These are phyloP conservation scores for Knufia fluminis DNA, from an alignment of 2,329 filamentous ascomycete genomes.

Conservation along the genomic window DNA sequence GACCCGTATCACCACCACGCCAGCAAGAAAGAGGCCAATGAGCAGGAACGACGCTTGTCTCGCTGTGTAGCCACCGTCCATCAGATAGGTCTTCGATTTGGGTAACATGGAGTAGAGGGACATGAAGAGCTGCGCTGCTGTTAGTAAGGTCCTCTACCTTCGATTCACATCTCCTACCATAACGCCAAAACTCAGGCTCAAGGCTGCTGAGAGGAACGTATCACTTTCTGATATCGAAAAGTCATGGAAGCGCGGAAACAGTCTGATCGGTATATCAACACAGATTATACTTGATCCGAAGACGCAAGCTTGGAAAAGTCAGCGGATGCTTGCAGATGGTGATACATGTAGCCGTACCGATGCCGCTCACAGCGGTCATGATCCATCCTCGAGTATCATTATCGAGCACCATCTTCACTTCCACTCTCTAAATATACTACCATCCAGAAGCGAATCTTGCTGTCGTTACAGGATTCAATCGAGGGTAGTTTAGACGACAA, in stretches of 20 bases:
- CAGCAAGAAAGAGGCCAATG: slow-evolving; percentile 39
- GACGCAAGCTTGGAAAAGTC: slow-evolving; percentile 41
- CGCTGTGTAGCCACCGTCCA: slow-evolving; percentile 56
- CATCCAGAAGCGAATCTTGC: neutral
- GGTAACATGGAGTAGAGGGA: slow-evolving; percentile 89
- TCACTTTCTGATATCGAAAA: slow-evolving; percentile 89
- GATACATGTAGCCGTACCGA: slow-evolving; percentile 42
- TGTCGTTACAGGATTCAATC: neutral
- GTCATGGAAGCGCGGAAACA: slow-evolving; percentile 61
- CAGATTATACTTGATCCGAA: slow-evolving; percentile 77
- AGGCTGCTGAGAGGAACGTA: slow-evolving; percentile 72
- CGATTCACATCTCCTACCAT: slow-evolving; percentile 56
- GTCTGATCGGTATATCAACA: slow-evolving; percentile 66
- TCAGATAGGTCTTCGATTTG: slow-evolving; percentile 69
- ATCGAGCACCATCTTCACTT: slow-evolving; percentile 42
- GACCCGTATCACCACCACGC: slow-evolving; percentile 38
- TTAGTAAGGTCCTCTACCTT: neutral
- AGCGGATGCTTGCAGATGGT: slow-evolving; percentile 4
- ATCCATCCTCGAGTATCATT: slow-evolving; percentile 93
- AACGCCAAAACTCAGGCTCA: slow-evolving; percentile 90
- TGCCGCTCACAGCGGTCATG: slow-evolving; percentile 73
- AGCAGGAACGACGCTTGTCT: slow-evolving; percentile 49
- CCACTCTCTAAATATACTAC: neutral
- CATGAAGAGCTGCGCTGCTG: slow-evolving; percentile 57
- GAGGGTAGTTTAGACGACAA: neutral